These are phyloP conservation scores for Pseudonitzschia multiseries DNA, from an alignment of 108 stramenopile genomes.

Conservation along the genomic window DNA sequence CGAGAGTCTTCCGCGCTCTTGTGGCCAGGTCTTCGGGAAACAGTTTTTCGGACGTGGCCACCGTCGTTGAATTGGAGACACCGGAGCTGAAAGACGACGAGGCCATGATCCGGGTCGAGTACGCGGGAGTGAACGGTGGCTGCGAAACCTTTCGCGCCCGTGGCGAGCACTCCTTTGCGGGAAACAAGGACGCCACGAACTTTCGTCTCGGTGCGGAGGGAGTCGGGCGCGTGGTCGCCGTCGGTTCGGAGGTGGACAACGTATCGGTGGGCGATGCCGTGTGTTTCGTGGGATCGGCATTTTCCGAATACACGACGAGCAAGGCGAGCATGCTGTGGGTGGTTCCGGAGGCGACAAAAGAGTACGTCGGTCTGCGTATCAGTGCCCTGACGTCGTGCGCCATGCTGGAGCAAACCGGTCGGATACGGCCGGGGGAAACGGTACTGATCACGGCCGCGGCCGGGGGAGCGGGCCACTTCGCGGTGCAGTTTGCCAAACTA, in stretches of 20 bases:
- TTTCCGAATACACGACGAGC: conserved; percentile 5
- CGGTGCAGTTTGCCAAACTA: neutral
- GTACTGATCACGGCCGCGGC: neutral
- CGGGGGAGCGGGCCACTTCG: conserved; percentile 1
- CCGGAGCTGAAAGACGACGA: neutral
- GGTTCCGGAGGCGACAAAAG: neutral
- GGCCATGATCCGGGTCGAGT: conserved; percentile 3
- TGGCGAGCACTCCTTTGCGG: conserved; percentile 4
- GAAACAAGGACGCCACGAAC: neutral
- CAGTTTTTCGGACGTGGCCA: conserved; percentile 7
- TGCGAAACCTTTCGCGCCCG: conserved; percentile 17
- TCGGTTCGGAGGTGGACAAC: neutral
- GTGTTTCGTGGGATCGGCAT: conserved; percentile 1
- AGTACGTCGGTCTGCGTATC: neutral
- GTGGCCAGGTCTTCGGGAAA: neutral
- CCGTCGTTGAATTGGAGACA: neutral
- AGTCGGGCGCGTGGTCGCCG: neutral
- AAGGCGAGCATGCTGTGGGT: conserved; percentile 1
- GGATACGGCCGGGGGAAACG: neutral
- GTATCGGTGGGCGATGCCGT: conserved; percentile 2
- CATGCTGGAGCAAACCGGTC: neutral
- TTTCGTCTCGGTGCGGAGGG: conserved; percentile 11
- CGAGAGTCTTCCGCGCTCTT: conserved; percentile 4
- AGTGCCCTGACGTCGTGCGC: conserved; percentile 2
- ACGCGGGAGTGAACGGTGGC: conserved; percentile 18